Evolutionary conservation across 192 early-diverging fungal genomes (phyloP).

Genomic region (Thoreauomyces humboldtii): DNA sequence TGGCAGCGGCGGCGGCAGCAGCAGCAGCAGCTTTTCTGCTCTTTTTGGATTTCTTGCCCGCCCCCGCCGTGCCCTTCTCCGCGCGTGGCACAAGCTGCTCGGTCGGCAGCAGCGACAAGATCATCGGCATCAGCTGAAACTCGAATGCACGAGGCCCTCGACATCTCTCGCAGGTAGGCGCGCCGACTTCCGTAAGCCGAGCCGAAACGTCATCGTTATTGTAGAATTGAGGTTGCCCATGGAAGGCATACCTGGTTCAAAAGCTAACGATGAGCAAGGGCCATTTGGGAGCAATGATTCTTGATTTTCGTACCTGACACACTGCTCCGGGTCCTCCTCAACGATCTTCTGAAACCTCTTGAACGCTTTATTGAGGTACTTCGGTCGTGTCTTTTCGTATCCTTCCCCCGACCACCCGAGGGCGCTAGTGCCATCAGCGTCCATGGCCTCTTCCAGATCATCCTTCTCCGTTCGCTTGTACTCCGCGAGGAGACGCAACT

Average conservation of each 20-base stretch:
- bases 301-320: conserved; percentile 61
- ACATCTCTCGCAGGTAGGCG: conserved; percentile 66
- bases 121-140: conserved; percentile 89
- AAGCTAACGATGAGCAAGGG: too few relatives aligned
- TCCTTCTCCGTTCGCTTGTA: conserved; percentile 39
- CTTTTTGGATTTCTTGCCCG: conserved; percentile 7
- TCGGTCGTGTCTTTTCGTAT: conserved; percentile 76
- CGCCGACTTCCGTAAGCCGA: conserved; percentile 2
- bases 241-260: conserved; percentile 58
- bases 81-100: conserved; percentile 45
- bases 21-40: background rate
- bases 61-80: background rate
- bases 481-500: conserved; percentile 33
- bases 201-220: conserved; percentile 29
- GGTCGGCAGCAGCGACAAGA: conserved; percentile 69
- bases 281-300: too few relatives aligned
- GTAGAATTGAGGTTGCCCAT: conserved; percentile 70
- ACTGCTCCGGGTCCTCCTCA: conserved; percentile 75
- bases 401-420: conserved; percentile 72
- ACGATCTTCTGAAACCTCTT: conserved; percentile 74
- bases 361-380: conserved; percentile 77
- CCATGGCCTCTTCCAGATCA: conserved; percentile 33
- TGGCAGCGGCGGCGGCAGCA: background rate
- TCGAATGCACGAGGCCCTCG: conserved; percentile 73
- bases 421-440: conserved; percentile 30